phyloP scores from a whole-genome alignment of 805 yeast genomes.

The Saccharomyces mikatae region DNA sequence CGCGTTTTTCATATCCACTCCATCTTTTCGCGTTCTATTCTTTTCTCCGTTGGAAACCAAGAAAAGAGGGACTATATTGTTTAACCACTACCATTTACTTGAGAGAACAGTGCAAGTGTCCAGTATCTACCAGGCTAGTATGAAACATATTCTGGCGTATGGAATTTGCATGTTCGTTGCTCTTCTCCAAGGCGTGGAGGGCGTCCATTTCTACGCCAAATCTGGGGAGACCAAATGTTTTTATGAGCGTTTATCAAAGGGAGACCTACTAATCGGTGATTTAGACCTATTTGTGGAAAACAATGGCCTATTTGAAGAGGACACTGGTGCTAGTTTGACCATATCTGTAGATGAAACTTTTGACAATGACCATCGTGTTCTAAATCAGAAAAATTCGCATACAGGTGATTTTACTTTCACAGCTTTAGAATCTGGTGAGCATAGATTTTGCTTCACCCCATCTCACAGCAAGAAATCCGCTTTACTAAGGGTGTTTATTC shows the following conservation, averaged over 20 bases:
- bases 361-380: slow-evolving; percentile 74
- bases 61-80: neutral
- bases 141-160: neutral
- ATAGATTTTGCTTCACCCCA: slow-evolving; percentile 68
- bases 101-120: neutral
- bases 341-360: slow-evolving; percentile 50
- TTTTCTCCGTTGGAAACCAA: neutral
- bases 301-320: slow-evolving; percentile 40
- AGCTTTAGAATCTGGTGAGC: slow-evolving; percentile 79
- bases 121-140: neutral
- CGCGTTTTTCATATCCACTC: neutral
- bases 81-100: neutral
- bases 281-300: slow-evolving; percentile 58
- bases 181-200: slow-evolving; percentile 1
- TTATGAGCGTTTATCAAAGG: slow-evolving; percentile 66
- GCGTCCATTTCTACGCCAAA: slow-evolving; percentile 66
- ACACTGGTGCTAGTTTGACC: slow-evolving; percentile 11
- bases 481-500: slow-evolving; percentile 63
- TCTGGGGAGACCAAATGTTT: slow-evolving; percentile 78
- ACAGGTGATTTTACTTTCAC: slow-evolving; percentile 71
- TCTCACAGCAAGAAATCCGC: slow-evolving; percentile 21
- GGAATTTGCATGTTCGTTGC: neutral
- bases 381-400: slow-evolving; percentile 52
- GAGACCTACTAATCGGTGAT: slow-evolving; percentile 66
- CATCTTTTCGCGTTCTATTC: neutral